Conservation (phyloP, 352 stramenopile genomes). For the Globisporangium sylvaticum region DNA sequence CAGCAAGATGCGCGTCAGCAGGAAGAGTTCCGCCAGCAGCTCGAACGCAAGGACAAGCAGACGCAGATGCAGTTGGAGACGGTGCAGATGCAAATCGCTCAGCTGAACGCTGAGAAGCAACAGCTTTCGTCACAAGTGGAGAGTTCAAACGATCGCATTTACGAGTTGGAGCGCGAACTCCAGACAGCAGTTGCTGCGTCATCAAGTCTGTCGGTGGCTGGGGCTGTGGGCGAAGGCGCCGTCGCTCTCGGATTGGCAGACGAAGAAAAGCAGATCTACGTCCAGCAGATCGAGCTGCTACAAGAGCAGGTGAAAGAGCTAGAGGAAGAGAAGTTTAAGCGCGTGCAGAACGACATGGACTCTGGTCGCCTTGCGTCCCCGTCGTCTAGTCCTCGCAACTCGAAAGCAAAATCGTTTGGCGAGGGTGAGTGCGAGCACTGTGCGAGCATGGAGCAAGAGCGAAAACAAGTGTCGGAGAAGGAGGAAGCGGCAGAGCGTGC, state of each 20-base stretch:
- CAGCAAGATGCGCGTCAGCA: conserved; percentile 24
- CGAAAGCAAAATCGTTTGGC: conserved; percentile 10
- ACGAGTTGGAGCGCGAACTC: conserved; percentile 32
- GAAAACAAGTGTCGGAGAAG: conserved; percentile 24
- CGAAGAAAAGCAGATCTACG: conserved; percentile 56
- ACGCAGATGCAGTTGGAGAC: conserved; percentile 36
- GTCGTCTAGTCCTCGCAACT: conserved; percentile 19
- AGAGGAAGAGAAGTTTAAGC: conserved; percentile 46
- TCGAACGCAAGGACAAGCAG: conserved; percentile 30
- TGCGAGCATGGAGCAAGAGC: conserved; percentile 5
- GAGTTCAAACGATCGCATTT: conserved; percentile 22
- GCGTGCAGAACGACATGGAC: conserved; percentile 35
- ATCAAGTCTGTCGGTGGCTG: conserved; percentile 5
- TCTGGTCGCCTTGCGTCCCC: conserved; percentile 26
- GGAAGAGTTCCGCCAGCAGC: conserved; percentile 32
- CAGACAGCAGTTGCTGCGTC: conserved; percentile 6
- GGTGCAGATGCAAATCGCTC: conserved; percentile 22
- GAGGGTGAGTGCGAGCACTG: conserved; percentile 22
- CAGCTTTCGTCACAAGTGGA: conserved; percentile 27
- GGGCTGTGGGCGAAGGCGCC: conserved; percentile 7
- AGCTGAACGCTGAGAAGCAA: conserved; percentile 25
- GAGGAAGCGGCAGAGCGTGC: conserved; percentile 41
- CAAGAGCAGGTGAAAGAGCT: conserved; percentile 52
- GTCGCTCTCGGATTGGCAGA: conserved; percentile 21
- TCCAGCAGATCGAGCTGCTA: conserved; percentile 48